These are phyloP conservation scores for Dicorynia guianensis DNA, from an alignment of 306 rosid genomes.

Conservation along the genomic window DNA sequence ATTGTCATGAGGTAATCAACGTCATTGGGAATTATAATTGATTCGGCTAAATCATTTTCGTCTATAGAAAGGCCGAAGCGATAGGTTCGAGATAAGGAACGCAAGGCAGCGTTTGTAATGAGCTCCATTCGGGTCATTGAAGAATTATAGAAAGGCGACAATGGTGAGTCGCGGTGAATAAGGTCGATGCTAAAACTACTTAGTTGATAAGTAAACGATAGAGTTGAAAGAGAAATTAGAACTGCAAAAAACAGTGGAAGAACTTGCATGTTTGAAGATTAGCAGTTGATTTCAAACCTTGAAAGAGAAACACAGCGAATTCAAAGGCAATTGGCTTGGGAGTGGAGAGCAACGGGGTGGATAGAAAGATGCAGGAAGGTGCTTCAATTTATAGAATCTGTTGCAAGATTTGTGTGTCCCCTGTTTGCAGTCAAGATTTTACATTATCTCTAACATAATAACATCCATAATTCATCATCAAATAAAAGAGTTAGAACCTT, in stretches of 20 bases:
- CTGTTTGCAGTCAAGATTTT: too few relatives aligned
- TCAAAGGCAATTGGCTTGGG: too few relatives aligned
- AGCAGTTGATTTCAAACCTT: too few relatives aligned
- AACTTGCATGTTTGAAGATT: not conserved
- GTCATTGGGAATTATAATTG: not conserved
- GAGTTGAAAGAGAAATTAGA: not conserved
- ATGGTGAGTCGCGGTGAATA: slow-evolving; percentile 37
- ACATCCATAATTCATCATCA: too few relatives aligned
- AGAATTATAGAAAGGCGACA: slow-evolving; percentile 37
- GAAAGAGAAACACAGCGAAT: too few relatives aligned
- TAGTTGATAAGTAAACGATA: not conserved
- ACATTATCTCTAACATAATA: too few relatives aligned
- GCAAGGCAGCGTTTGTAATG: not conserved
- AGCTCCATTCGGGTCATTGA: not conserved
- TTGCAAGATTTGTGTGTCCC: too few relatives aligned
- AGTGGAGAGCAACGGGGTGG: too few relatives aligned
- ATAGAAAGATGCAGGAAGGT: too few relatives aligned
- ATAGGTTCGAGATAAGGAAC: not conserved
- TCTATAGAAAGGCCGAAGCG: too few relatives aligned
- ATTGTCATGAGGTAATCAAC: slow-evolving; percentile 25
- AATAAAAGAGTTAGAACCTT: too few relatives aligned
- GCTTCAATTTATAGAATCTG: too few relatives aligned
- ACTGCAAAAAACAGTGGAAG: not conserved
- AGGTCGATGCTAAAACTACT: slow-evolving; percentile 40
- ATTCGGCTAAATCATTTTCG: not conserved